These are phyloP conservation scores for Cystofilobasidium ferigula DNA, from an alignment of 768 basidiomycete species.

Conservation along the genomic window DNA sequence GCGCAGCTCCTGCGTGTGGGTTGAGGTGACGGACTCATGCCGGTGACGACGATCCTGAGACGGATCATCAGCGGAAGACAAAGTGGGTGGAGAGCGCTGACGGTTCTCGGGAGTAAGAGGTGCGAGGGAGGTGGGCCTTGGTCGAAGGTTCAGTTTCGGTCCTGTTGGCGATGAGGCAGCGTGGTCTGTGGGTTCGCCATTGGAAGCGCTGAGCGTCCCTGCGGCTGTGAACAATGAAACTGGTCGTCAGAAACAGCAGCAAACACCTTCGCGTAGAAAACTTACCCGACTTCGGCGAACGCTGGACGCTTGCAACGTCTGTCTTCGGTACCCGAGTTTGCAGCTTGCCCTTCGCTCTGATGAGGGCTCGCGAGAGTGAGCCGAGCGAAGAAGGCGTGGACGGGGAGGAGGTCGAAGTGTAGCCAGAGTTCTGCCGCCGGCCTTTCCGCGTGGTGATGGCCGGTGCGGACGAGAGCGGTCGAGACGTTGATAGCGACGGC, in stretches of 20 bases:
- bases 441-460: background rate
- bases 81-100: background rate
- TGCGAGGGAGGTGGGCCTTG: background rate
- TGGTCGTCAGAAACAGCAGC: too few species aligned
- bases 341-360: background rate
- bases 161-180: too few species aligned
- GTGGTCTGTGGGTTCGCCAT: too few species aligned
- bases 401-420: background rate
- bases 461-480: background rate
- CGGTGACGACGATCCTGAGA: background rate
- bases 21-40: slow-evolving; percentile 1
- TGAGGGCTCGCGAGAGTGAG: background rate
- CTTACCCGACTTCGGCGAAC: too few species aligned
- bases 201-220: too few species aligned
- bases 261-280: too few species aligned
- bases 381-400: background rate
- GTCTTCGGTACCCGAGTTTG: background rate
- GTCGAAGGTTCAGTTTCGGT: too few species aligned
- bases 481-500: background rate
- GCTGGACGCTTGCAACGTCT: background rate
- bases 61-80: background rate
- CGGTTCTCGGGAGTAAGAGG: background rate
- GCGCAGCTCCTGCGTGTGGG: slow-evolving; percentile 12
- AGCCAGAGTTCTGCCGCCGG: background rate
- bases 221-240: too few species aligned